Percentiles rank a stretch among this genome's conserved stretches.
Evolutionary conservation across 2,329 filamentous ascomycete genomes (phyloP).

Genomic region (Aspergillus sp.): DNA sequence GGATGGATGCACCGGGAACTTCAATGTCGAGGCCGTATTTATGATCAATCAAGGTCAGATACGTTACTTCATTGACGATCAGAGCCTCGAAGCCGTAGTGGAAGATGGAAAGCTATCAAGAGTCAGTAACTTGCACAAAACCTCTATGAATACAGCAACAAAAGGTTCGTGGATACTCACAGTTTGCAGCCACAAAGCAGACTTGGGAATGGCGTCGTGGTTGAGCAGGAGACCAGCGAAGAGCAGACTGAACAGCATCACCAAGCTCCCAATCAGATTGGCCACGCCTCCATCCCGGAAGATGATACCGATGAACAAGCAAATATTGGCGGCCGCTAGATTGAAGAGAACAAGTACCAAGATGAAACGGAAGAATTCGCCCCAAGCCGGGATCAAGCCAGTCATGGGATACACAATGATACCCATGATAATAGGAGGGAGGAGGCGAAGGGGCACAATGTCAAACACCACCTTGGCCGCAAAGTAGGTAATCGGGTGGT

Average conservation of each 20-base stretch:
- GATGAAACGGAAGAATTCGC: slow-evolving; percentile 88
- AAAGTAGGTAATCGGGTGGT: slow-evolving; percentile 91
- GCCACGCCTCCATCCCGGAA: slow-evolving; percentile 90
- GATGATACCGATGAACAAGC: slow-evolving; percentile 92
- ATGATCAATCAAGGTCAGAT: slow-evolving; percentile 84
- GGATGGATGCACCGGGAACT: slow-evolving; percentile 88
- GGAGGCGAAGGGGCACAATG: slow-evolving; percentile 87
- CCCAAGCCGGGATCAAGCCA: slow-evolving; percentile 76
- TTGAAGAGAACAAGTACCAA: slow-evolving; percentile 94
- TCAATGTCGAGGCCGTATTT: slow-evolving; percentile 97
- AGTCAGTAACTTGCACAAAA: slow-evolving; percentile 13
- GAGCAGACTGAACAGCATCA: slow-evolving; percentile 95
- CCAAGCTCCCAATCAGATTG: slow-evolving; percentile 87
- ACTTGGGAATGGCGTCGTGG: slow-evolving; percentile 84
- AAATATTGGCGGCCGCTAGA: slow-evolving; percentile 87
- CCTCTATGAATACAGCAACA: background rate
- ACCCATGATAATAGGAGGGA: slow-evolving; percentile 93
- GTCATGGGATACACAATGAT: slow-evolving; percentile 98
- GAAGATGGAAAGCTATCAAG: slow-evolving; percentile 79
- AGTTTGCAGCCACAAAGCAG: slow-evolving; percentile 85
- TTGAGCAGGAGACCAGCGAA: slow-evolving; percentile 95
- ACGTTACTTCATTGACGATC: slow-evolving; percentile 94
- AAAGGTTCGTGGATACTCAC: slow-evolving; percentile 48
- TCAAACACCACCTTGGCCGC: slow-evolving; percentile 97
- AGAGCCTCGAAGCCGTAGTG: slow-evolving; percentile 96